Evolutionary conservation across 257 asterid species (phyloP), one percentile per base, ranked within the genome.

Genomic region (Plantago ovata): DNA sequence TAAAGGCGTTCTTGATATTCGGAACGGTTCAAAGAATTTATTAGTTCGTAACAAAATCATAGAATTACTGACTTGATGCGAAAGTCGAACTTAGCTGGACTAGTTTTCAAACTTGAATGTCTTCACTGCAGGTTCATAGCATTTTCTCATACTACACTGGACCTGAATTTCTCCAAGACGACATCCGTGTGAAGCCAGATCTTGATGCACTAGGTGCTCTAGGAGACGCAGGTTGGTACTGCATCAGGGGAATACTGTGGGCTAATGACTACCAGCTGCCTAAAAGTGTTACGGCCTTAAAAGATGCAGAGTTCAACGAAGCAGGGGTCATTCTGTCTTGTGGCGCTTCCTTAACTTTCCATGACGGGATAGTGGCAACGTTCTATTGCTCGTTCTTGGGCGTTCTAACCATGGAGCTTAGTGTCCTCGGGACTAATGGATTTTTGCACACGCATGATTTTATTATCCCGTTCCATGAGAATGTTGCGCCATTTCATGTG

Each of bases 371-470:
- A 2, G 13, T 71, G 3, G 93, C 80, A 6, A 84, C 82, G 22
- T 82, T 87, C 68, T 64, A 68, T 9, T 87, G 93, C 53, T 87
- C 89, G 7, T 87, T 82, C 61, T 55, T 82, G 6, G 14, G 69
- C 60, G 77, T 80, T 52, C 56, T 80, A 59, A 79, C 83, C 0
- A 80, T 75, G 84, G 82, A 87, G 28, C 28, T 84, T 4, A 75
- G 79, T 4, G 68, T 70, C 2, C 42, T 77, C 32, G 96, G 96
- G 28, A 41, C 86, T 7, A 82, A 80, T 4, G 94, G 96, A 16
- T 69, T 43, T 14, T 56, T 84, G 22, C 78, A 69, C 15, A 51
- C 82, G 38, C 78, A 77, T 8, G 96, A 80, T 71, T 82, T 82
- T 19, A 58, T 82, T 1, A 48, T 80, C 53, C 94, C 92, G 2